Conservation (phyloP, 192 early-diverging fungal genomes). For the Coemansia sp. region DNA sequence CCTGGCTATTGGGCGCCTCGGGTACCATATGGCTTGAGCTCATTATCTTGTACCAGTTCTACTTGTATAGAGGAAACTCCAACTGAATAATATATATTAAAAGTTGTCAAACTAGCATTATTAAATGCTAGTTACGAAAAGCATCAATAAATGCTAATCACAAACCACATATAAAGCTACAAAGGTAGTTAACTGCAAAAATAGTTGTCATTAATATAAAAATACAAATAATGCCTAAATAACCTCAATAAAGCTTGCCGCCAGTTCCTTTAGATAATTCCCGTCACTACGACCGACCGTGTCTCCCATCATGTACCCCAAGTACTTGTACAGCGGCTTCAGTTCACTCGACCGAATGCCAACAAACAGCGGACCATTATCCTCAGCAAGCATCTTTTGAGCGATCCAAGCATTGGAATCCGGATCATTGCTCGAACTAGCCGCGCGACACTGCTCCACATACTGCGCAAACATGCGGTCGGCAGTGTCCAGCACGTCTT, state of each 20-base stretch:
- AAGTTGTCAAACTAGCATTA: background rate
- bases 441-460: background rate
- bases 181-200: background rate
- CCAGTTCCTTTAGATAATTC: slow-evolving; percentile 13
- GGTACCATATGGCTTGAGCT: slow-evolving; percentile 74
- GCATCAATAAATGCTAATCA: background rate
- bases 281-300: background rate
- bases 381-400: slow-evolving; percentile 17
- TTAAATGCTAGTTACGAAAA: too few species aligned
- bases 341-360: slow-evolving; percentile 33
- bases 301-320: slow-evolving; percentile 15
- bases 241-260: slow-evolving; percentile 17
- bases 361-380: slow-evolving; percentile 21
- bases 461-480: slow-evolving; percentile 16
- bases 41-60: slow-evolving; percentile 68
- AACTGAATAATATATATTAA: background rate
- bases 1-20: slow-evolving; percentile 72
- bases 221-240: background rate
- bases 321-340: slow-evolving; percentile 24
- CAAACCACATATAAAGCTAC: background rate
- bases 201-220: background rate
- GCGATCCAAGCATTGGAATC: slow-evolving; percentile 14
- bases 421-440: background rate
- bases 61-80: slow-evolving; percentile 44
- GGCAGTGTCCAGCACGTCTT: slow-evolving; percentile 14